Percentiles rank a stretch among this genome's conserved stretches.
Conservation (phyloP, 2,329 filamentous ascomycete species). For the Aspergillus spinulosporus region DNA sequence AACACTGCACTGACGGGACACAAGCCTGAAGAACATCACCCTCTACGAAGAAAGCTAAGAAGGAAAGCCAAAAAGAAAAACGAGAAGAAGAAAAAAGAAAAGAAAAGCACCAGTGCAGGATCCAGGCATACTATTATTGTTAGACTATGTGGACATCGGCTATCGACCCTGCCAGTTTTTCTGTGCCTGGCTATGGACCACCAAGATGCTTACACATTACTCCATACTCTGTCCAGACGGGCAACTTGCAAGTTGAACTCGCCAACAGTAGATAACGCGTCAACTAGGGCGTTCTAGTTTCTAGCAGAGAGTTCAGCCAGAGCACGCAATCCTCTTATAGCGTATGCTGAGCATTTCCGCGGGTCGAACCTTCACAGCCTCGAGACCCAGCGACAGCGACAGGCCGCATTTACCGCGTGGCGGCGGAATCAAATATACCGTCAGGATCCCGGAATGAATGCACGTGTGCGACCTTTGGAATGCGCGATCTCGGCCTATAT, state of each 20-base stretch:
- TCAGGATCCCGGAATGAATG: conserved; percentile 1
- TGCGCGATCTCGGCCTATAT: conserved; percentile 8
- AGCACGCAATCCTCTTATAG: conserved; percentile 1
- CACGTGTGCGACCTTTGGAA: conserved; percentile 5
- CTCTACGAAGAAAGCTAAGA: neutral
- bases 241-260: conserved; percentile 4
- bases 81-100: too few relatives aligned
- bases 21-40: conserved; percentile 8
- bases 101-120: too few relatives aligned
- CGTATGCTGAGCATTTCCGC: neutral
- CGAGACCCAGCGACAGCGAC: conserved; percentile 1
- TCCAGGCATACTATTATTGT: neutral
- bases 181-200: too few relatives aligned
- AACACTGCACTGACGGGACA: neutral
- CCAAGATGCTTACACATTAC: too few relatives aligned
- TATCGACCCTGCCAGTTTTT: neutral
- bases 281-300: conserved; percentile 12
- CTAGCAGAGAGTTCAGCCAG: neutral
- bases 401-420: conserved; percentile 11
- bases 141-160: neutral
- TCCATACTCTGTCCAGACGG: neutral
- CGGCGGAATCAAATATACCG: neutral
- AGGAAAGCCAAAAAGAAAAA: neutral
- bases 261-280: conserved; percentile 13
- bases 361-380: neutral